Percentiles rank a stretch among this genome's conserved stretches.
Conservation (phyloP, 140 eudicot species). For the Cichorium intybus region DNA sequence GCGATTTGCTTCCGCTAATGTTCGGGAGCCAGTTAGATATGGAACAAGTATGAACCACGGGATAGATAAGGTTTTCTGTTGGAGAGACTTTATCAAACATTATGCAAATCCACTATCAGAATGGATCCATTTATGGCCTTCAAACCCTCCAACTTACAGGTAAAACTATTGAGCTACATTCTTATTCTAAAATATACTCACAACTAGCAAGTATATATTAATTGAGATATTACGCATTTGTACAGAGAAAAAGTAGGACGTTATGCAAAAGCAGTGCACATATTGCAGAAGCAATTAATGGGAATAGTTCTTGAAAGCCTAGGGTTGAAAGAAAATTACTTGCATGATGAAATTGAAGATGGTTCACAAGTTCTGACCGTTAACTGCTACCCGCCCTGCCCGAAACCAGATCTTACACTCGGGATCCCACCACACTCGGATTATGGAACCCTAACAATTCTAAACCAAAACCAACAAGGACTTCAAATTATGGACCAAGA, state of each 20-base stretch:
- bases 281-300: conserved; percentile 40
- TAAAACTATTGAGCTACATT: conserved; percentile 20
- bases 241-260: conserved; percentile 55
- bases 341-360: conserved; percentile 39
- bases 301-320: conserved; percentile 48
- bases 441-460: conserved; percentile 44
- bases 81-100: conserved; percentile 73
- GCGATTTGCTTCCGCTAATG: conserved; percentile 38
- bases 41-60: conserved; percentile 51
- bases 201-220: background rate
- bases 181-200: background rate
- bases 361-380: conserved; percentile 55
- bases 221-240: background rate
- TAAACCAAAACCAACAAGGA: conserved; percentile 46
- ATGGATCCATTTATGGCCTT: conserved; percentile 60
- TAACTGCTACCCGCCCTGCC: conserved; percentile 62
- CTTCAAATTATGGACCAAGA: conserved; percentile 45
- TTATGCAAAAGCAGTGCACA: conserved; percentile 44
- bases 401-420: conserved; percentile 55
- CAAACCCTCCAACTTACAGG: conserved; percentile 53
- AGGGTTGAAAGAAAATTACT: conserved; percentile 37
- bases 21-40: conserved; percentile 54
- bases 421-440: conserved; percentile 65
- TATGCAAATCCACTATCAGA: conserved; percentile 46
- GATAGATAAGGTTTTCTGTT: conserved; percentile 41